These are phyloP conservation scores for Colletotrichum lupini DNA, from an alignment of 2,329 filamentous ascomycete species.

Conservation along the genomic window DNA sequence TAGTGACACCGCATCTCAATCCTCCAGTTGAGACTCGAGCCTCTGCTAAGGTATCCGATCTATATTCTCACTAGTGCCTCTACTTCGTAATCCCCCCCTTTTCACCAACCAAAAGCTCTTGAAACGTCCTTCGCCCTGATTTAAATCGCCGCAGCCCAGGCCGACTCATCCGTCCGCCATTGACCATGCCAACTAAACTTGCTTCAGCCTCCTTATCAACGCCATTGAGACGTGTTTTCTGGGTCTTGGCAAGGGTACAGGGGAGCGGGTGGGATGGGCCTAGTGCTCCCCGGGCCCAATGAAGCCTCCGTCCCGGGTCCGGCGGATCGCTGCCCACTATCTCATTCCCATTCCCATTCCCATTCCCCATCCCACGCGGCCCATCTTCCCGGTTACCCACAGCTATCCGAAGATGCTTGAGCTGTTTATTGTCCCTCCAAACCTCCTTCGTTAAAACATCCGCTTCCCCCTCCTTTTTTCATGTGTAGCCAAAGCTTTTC, in stretches of 20 bases:
- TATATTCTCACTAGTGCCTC: neutral
- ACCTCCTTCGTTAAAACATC: neutral
- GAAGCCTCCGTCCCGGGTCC: conserved; percentile 20
- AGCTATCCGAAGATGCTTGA: neutral
- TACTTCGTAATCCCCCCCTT: neutral
- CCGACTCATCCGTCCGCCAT: neutral
- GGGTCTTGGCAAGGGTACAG: conserved; percentile 23
- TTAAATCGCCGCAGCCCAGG: neutral
- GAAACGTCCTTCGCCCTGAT: neutral
- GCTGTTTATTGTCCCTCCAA: neutral
- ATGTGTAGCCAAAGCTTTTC: neutral
- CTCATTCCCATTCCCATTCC: neutral
- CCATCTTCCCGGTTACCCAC: neutral
- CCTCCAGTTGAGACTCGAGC: neutral
- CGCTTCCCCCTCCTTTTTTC: neutral
- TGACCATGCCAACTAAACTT: neutral
- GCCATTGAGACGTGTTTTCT: neutral
- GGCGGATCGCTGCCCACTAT: conserved; percentile 7
- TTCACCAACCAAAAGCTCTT: neutral
- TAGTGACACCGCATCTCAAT: neutral
- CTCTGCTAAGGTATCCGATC: no score
- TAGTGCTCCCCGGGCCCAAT: neutral
- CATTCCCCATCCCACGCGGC: neutral
- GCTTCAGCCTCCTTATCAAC: neutral
- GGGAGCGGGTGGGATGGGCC: neutral